Evolutionary conservation across 2,329 filamentous ascomycete genomes (phyloP), one percentile per base, ranked within the genome.

Genomic region (Alternaria triticina): DNA sequence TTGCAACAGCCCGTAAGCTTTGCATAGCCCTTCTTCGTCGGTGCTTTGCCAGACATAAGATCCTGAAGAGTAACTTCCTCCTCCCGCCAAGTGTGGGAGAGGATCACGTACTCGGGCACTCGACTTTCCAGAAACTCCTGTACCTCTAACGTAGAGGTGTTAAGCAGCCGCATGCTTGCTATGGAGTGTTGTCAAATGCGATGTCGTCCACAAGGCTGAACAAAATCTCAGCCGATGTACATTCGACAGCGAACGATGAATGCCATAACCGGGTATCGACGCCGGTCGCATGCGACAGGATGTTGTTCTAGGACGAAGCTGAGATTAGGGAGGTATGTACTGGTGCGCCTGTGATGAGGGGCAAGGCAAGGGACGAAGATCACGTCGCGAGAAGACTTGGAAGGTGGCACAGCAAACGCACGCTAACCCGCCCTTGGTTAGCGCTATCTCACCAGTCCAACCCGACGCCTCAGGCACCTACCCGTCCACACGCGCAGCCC

Each of bases 181-280:
- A 0, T 6, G 6, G 0, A 0, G 0, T 2, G 22, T 49, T 11
- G 22, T 12, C 2, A 5, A n/a, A 6, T 10, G 23, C 25, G 1
- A 12, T 45, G 43, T 45, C 11, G 10, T 0, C 13, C 7, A 27
- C 22, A 3, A 28, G 13, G 13, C 13, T 27, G 23, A 27, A 12
- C 5, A 27, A 49, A 3, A 13, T 49, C 13, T 28, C 46, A 28
- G 46, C 46, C 22, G 4, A 22, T 15, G 46, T 25, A 28, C 7
- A 36, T n/a, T 36, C 13, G 33, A n/a, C 7, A 36, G 33, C 33
- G 33, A 5, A 36, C 15, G 33, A n/a, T 36, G 33, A n/a, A 9
- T 9, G 33, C 33, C 33, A 36, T 36, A 36, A 36, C 33, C 7
- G 15, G 33, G 13, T 36, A 1, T 36, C 13, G 30, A 36, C 3